Evolutionary conservation across 176 grass and related monocot species (phyloP).

Genomic region (Ensete ventricosum): DNA sequence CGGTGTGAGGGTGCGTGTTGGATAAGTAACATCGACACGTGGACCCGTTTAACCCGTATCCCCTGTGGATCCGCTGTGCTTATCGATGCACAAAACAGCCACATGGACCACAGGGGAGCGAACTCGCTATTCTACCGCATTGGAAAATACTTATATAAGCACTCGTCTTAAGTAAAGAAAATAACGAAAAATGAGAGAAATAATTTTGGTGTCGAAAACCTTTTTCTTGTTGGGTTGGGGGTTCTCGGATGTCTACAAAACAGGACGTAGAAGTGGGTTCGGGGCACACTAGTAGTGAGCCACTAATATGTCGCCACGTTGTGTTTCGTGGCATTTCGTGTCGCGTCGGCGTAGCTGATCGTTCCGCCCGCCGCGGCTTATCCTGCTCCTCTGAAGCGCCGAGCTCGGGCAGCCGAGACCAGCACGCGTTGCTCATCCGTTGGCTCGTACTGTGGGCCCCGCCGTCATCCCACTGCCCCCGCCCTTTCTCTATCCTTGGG

Average conservation of each 20-base stretch:
- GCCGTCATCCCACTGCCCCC: neutral
- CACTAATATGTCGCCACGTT: neutral
- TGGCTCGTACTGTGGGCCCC: neutral
- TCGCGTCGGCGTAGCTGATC: neutral
- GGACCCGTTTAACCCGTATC: no score
- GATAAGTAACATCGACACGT: no score
- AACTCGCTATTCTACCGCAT: no score
- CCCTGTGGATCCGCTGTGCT: neutral
- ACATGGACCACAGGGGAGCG: no score
- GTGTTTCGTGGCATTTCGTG: neutral
- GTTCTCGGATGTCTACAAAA: no score
- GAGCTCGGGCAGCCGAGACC: neutral
- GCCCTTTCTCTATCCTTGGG: conserved; percentile 4
- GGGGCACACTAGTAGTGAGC: no score
- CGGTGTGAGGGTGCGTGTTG: neutral
- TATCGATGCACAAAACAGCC: neutral
- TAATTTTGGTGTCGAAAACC: no score
- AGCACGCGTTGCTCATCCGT: neutral
- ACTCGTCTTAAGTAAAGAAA: no score
- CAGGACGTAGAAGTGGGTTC: no score
- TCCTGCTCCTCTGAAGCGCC: neutral
- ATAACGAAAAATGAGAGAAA: no score
- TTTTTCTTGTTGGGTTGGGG: no score
- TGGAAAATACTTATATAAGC: no score
- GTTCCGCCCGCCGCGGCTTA: neutral